These are phyloP conservation scores for Auricularia sp. DNA, from an alignment of 768 basidiomycete species.

Conservation along the genomic window DNA sequence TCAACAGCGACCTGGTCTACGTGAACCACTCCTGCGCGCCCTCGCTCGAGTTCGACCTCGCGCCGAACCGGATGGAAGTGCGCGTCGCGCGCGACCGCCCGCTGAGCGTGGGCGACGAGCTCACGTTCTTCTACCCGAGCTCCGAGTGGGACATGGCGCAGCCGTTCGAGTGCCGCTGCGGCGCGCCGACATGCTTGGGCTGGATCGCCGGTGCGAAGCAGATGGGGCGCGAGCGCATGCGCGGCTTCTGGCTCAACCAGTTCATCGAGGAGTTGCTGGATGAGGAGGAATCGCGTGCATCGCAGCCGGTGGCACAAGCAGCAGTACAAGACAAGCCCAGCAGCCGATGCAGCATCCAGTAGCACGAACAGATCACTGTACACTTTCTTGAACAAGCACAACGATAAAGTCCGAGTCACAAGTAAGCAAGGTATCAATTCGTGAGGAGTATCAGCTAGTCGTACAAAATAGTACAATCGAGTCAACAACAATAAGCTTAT, in stretches of 20 bases:
- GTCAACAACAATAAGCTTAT: not conserved
- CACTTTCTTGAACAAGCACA: too few species aligned
- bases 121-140: slow-evolving; percentile 57
- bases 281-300: not conserved
- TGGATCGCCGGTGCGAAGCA: not conserved
- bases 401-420: too few species aligned
- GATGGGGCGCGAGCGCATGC: not conserved
- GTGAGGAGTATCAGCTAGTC: too few species aligned
- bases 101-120: slow-evolving; percentile 15
- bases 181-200: slow-evolving; percentile 19
- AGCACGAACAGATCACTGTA: too few species aligned
- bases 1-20: slow-evolving; percentile 52
- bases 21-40: slow-evolving; percentile 58
- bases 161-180: slow-evolving; percentile 47
- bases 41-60: slow-evolving; percentile 44
- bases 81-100: slow-evolving; percentile 31
- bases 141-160: slow-evolving; percentile 65
- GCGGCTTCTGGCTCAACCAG: not conserved
- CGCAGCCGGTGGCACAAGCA: not conserved
- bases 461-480: too few species aligned
- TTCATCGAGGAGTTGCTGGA: not conserved
- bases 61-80: slow-evolving; percentile 28
- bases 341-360: not conserved
- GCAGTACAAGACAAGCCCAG: not conserved
- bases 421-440: too few species aligned